phyloP scores from a whole-genome alignment of 495 filamentous ascomycete species.

The Aspergillus nanangensis region DNA sequence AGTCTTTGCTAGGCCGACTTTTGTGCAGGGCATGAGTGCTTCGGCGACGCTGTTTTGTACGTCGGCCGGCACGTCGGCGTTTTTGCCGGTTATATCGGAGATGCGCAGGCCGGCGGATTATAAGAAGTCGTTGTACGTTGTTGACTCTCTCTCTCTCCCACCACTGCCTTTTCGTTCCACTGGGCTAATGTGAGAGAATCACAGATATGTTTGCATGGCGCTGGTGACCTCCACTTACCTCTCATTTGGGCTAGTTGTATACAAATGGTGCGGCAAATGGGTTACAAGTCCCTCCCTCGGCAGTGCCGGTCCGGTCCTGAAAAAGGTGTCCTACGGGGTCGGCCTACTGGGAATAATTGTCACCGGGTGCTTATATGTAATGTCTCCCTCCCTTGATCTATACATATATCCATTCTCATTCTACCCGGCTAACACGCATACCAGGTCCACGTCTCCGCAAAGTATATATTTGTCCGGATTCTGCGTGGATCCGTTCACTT shows the following conservation, averaged over 20 bases:
- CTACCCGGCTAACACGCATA: too few relatives aligned
- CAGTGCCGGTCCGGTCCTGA: conserved; percentile 56
- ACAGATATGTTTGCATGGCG: too few relatives aligned
- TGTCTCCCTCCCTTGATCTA: too few relatives aligned
- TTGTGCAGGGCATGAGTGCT: conserved; percentile 35
- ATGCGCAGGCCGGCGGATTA: conserved; percentile 65
- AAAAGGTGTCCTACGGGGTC: conserved; percentile 68
- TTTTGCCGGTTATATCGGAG: conserved; percentile 72
- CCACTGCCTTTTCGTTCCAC: too few relatives aligned
- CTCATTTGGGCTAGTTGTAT: conserved; percentile 48
- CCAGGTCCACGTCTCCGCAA: conserved; percentile 33
- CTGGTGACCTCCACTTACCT: conserved; percentile 64
- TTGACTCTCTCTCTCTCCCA: too few relatives aligned
- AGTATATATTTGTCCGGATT: conserved; percentile 29
- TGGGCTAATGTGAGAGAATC: too few relatives aligned
- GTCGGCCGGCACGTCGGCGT: conserved; percentile 57
- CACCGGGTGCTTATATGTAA: conserved; percentile 60
- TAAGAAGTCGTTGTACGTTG: conserved; percentile 56
- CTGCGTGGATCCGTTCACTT: conserved; percentile 26
- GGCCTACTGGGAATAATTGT: conserved; percentile 59
- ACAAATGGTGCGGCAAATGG: conserved; percentile 61
- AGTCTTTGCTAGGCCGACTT: conserved; percentile 25
- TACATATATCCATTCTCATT: too few relatives aligned
- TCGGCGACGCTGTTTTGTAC: conserved; percentile 39
- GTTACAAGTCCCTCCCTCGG: conserved; percentile 69